Percentiles rank a stretch among this genome's conserved stretches.
Conservation (phyloP, 2,329 filamentous ascomycete species). For the Arthrobotrys pseudoclavata region DNA sequence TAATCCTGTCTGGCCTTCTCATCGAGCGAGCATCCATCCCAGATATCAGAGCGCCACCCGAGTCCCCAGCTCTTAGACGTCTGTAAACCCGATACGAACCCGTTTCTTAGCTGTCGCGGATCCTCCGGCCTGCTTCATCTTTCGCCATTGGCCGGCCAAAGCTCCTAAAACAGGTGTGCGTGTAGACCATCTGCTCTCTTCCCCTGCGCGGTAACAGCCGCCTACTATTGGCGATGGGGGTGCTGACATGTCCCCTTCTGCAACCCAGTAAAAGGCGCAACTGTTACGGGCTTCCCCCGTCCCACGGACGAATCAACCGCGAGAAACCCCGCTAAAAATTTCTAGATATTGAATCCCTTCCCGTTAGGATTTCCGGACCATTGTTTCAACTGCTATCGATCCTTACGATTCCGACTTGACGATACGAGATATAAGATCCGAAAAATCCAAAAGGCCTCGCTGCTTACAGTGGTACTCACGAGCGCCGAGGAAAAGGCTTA, state of each 20-base stretch:
- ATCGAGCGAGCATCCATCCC: constrained; percentile 18
- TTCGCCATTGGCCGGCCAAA: background rate
- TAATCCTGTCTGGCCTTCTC: constrained; percentile 19
- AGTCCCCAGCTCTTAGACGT: background rate
- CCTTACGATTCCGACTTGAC: background rate
- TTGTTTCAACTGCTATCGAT: constrained; percentile 27
- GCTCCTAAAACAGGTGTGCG: constrained; percentile 22
- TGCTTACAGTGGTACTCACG: constrained; percentile 20
- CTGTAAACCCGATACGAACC: constrained; percentile 3
- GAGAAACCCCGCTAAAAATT: constrained; percentile 57
- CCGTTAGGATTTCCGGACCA: constrained; percentile 1
- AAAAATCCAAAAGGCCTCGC: background rate
- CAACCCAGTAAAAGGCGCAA: constrained; percentile 58
- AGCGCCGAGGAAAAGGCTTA: constrained; percentile 44
- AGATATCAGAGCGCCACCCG: constrained; percentile 12
- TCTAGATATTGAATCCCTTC: constrained; percentile 27
- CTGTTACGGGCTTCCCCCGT: constrained; percentile 39
- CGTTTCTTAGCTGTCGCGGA: constrained; percentile 14
- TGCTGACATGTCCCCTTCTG: constrained; percentile 56
- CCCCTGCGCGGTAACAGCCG: constrained; percentile 55
- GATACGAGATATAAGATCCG: constrained; percentile 1
- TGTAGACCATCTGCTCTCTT: constrained; percentile 36
- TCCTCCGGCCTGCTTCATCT: constrained; percentile 8
- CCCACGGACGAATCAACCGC: constrained; percentile 43
- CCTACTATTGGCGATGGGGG: constrained; percentile 55